Conservation (phyloP, 345 rosid genomes). For the Gossypium rotundifolium region DNA sequence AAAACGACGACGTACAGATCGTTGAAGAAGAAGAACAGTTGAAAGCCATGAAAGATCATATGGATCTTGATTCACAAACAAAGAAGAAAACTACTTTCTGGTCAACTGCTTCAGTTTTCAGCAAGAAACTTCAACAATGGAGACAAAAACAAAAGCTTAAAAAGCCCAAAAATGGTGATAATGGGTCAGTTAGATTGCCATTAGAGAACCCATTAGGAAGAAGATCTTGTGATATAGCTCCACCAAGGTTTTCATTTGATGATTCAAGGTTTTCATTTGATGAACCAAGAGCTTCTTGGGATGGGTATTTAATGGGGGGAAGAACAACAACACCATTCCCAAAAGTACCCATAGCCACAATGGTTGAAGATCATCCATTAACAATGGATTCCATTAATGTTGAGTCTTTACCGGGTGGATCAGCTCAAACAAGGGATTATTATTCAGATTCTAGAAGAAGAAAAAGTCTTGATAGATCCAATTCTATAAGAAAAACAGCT, state of each 20-base stretch:
- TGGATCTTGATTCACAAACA: not conserved
- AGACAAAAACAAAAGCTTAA: not conserved
- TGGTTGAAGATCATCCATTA: not conserved
- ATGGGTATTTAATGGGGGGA: not conserved
- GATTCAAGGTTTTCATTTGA: not conserved
- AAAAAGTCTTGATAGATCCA: not conserved
- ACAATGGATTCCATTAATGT: not conserved
- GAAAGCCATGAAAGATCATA: not conserved
- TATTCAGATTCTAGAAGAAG: not conserved
- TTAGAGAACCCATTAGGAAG: not conserved
- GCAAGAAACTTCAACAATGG: not conserved
- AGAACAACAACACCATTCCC: not conserved
- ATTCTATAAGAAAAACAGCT: not conserved
- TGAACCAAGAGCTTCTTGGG: not conserved
- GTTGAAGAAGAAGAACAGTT: not conserved
- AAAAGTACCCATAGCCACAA: not conserved
- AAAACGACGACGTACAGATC: not conserved
- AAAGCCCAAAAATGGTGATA: not conserved
- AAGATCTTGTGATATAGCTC: not conserved
- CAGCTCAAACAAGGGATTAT: not conserved
- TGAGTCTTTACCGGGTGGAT: not conserved
- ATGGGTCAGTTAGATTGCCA: not conserved
- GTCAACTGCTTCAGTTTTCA: not conserved
- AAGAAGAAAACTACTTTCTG: not conserved
- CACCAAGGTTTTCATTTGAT: not conserved